These are phyloP conservation scores for Oenanthe javanica DNA, from an alignment of 140 eudicot species.

Conservation along the genomic window DNA sequence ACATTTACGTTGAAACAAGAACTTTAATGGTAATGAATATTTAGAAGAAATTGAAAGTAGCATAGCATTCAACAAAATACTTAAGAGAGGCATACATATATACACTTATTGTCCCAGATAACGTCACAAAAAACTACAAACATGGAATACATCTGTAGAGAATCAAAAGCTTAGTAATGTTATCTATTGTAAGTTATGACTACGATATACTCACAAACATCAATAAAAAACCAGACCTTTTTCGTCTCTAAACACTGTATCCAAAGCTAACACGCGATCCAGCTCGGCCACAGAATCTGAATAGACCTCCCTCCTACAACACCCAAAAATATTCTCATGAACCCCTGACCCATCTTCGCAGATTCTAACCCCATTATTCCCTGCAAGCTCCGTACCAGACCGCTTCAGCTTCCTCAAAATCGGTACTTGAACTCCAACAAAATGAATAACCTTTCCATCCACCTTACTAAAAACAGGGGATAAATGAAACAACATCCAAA, in stretches of 20 bases:
- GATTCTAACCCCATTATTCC: conserved; percentile 24
- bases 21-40: too few species aligned
- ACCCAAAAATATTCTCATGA: conserved; percentile 33
- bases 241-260: conserved; percentile 36
- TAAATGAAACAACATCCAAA: conserved; percentile 86
- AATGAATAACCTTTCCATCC: conserved; percentile 67
- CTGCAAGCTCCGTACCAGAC: conserved; percentile 30
- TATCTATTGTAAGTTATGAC: background rate
- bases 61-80: background rate
- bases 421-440: conserved; percentile 85
- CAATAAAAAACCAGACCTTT: conserved; percentile 35
- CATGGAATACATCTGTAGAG: background rate
- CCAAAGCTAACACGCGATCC: conserved; percentile 28
- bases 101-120: background rate
- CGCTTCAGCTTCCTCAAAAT: conserved; percentile 37
- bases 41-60: background rate
- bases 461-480: conserved; percentile 75
- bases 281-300: conserved; percentile 34
- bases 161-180: background rate
- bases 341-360: conserved; percentile 30
- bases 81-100: background rate
- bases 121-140: background rate
- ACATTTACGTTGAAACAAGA: background rate
- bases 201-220: background rate
- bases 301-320: conserved; percentile 81